Conservation (phyloP, 1,139 yeast species). For the Tardiomyces blankii region DNA sequence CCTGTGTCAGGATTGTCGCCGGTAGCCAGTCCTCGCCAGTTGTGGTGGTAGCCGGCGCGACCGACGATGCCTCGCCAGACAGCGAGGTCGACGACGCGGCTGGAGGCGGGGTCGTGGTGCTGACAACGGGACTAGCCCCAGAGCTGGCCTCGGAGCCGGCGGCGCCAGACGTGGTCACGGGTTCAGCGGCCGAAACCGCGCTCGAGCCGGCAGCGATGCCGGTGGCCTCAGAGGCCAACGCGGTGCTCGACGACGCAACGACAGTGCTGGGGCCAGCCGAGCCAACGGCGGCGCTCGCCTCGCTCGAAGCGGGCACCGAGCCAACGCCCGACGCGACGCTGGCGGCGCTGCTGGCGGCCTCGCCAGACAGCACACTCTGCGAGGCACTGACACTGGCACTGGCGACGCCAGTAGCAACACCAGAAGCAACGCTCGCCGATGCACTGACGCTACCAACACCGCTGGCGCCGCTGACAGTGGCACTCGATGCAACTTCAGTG, state of each 20-base stretch:
- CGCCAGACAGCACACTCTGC: too few relatives aligned
- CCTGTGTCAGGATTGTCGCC: constrained; percentile 1
- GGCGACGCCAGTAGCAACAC: neutral
- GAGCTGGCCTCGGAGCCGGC: constrained; percentile 5
- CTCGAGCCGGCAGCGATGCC: constrained; percentile 11
- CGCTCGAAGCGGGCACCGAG: neutral
- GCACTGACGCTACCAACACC: too few relatives aligned
- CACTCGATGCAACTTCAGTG: too few relatives aligned
- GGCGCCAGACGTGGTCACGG: constrained; percentile 7
- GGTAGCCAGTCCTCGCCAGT: constrained; percentile 3
- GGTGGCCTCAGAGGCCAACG: too few relatives aligned
- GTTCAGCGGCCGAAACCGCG: constrained; percentile 8
- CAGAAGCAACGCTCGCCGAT: too few relatives aligned
- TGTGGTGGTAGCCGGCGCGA: constrained; percentile 5
- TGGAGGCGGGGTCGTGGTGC: constrained; percentile 8
- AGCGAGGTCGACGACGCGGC: constrained; percentile 3
- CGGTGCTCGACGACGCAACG: too few relatives aligned
- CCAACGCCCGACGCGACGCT: too few relatives aligned
- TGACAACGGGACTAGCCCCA: constrained; percentile 4
- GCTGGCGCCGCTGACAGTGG: too few relatives aligned
- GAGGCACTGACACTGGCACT: constrained; percentile 1
- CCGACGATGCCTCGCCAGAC: constrained; percentile 1
- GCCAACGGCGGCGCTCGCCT: too few relatives aligned
- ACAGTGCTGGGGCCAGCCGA: too few relatives aligned
- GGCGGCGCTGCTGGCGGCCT: constrained; percentile 5